Percentiles rank a stretch among this genome's conserved stretches.
Evolutionary conservation across 257 asterid genomes (phyloP).

Genomic region (Marsdenia floribunda): DNA sequence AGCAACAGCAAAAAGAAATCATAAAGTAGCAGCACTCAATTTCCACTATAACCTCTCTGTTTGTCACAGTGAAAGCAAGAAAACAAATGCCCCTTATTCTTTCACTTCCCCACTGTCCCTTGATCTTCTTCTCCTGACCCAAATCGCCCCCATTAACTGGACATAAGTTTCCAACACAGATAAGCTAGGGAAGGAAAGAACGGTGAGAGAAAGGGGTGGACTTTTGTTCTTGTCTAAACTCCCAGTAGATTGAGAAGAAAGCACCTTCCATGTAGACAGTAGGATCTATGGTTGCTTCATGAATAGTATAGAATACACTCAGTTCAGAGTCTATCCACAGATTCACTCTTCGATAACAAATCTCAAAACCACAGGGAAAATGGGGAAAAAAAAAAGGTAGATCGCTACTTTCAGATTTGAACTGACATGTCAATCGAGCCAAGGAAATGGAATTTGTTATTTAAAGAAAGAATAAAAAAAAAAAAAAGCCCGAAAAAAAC

Average conservation of each 20-base stretch:
- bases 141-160: neutral
- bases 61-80: conserved; percentile 17
- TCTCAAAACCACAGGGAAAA: neutral
- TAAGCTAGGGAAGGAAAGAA: neutral
- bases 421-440: neutral
- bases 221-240: neutral
- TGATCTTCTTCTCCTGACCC: conserved; percentile 3
- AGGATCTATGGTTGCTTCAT: neutral
- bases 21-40: conserved; percentile 41
- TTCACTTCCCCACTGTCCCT: conserved; percentile 2
- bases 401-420: neutral
- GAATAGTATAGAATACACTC: neutral
- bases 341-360: neutral
- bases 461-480: neutral
- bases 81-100: neutral
- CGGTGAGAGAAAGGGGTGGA: neutral
- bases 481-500: conserved; percentile 17
- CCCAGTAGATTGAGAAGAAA: neutral
- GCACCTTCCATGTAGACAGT: neutral
- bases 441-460: neutral
- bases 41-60: conserved; percentile 34
- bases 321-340: neutral
- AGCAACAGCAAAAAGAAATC: conserved; percentile 34
- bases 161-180: neutral
- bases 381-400: too few species aligned